Percentiles rank a stretch among this genome's conserved stretches.
These are phyloP conservation scores for Macrolepiota dolichaula DNA, from an alignment of 768 basidiomycete genomes.

Conservation along the genomic window DNA sequence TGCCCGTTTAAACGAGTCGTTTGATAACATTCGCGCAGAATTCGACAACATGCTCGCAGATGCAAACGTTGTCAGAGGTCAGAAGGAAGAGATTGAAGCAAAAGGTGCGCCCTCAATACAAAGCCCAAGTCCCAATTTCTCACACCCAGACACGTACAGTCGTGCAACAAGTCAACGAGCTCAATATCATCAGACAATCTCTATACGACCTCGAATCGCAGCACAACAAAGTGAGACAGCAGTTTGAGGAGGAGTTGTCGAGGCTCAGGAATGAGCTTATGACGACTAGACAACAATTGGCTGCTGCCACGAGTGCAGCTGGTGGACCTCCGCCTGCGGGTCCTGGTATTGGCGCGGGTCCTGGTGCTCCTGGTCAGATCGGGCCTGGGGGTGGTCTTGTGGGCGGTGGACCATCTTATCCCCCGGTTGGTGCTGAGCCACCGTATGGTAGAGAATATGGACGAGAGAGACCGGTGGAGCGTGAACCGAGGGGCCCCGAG, in stretches of 20 bases:
- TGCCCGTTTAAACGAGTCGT: constrained; percentile 13
- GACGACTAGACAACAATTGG: constrained; percentile 39
- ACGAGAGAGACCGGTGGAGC: constrained; percentile 5
- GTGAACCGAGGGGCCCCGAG: constrained; percentile 5
- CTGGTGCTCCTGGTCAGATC: constrained; percentile 14
- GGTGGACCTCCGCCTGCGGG: constrained; percentile 12
- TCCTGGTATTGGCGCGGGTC: constrained; percentile 17
- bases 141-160: constrained; percentile 38
- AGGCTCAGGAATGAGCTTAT: constrained; percentile 62
- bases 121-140: background rate
- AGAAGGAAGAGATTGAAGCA: constrained; percentile 86
- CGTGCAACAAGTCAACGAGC: constrained; percentile 80
- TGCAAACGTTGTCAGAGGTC: constrained; percentile 49
- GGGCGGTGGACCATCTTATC: constrained; percentile 18
- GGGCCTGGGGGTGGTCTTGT: constrained; percentile 20
- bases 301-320: constrained; percentile 15
- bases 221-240: constrained; percentile 80
- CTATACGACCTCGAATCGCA: constrained; percentile 90
- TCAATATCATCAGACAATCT: constrained; percentile 85
- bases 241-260: constrained; percentile 83
- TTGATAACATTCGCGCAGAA: constrained; percentile 14
- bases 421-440: constrained; percentile 18
- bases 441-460: constrained; percentile 9
- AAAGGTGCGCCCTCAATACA: constrained; percentile 60
- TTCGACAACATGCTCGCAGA: constrained; percentile 13